Evolutionary conservation across 495 filamentous ascomycete species (phyloP), one percentile per base, ranked within the genome.

Genomic region (Evernia prunastri): DNA sequence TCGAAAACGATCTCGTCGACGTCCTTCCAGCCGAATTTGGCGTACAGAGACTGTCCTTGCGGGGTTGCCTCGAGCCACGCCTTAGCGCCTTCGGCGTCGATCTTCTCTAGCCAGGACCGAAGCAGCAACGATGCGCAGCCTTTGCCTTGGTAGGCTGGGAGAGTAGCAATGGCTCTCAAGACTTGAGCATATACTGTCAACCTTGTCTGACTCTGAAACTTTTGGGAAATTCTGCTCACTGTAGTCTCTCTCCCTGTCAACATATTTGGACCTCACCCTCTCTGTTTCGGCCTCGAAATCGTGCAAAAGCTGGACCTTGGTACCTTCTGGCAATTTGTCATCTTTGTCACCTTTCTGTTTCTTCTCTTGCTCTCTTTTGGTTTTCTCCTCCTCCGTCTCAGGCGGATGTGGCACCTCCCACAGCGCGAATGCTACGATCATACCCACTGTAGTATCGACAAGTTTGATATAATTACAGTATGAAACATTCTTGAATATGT

Each of bases 81-180:
- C 40, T 63, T 69, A 27, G 74, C 63, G 20, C 68, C 69, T 3
- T 64, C 59, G 17, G 63, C 49, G 42, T 75, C 73, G 9, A 74
- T 68, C 12, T 75, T 65, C 10, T 63, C 66, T 9, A 77, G 56
- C 61, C 73, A 71, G 17, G 65, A 67, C 40, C 42, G 39, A 15
- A 77, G 66, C 25, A 78, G 64, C 25, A 67, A 69, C 59, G 66
- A 68, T 25, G 66, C 74, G 13, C 72, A 72, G 12, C 76, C 76
- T 42, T 66, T 71, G 49, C 74, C 66, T 58, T 73, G 65, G 33
- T 76, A 74, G 23, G 72, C 73, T 7, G 80, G 78, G 27, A 69
- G 66, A 11, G 76, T 78, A 49, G 49, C 59, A 15, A 67, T 58
- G 9, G 57, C 43, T 39, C 63, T 45, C 27, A 71, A 64, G 13